Percentiles rank a stretch among this genome's conserved stretches.
Evolutionary conservation across 2,329 filamentous ascomycete species (phyloP).

Genomic region (Aureobasidium sp.): DNA sequence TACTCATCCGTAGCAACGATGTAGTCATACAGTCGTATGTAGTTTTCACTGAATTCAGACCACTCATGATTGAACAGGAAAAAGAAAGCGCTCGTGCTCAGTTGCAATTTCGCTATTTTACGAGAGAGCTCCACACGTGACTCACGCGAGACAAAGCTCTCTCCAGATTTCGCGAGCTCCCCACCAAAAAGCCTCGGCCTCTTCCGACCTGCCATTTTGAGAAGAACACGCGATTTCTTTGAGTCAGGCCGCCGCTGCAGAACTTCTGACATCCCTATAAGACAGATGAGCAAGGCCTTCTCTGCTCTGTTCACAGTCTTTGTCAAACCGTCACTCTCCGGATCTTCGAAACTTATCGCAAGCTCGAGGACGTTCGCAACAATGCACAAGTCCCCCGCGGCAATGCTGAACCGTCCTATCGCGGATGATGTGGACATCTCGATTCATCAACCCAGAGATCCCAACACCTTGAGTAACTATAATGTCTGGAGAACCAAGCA

Average conservation of each 20-base stretch:
- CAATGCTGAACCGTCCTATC: slow-evolving; percentile 15
- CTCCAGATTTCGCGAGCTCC: neutral
- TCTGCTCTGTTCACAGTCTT: neutral
- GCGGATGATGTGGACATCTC: slow-evolving; percentile 16
- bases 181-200: neutral
- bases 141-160: neutral
- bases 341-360: neutral
- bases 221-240: slow-evolving; percentile 7
- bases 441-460: slow-evolving; percentile 47
- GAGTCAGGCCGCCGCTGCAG: neutral
- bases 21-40: neutral
- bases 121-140: slow-evolving; percentile 11
- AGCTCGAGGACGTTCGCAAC: neutral
- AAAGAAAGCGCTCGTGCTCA: neutral
- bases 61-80: too few relatives aligned
- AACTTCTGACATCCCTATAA: neutral
- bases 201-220: slow-evolving; percentile 6
- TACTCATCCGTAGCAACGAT: neutral
- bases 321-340: neutral
- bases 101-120: neutral
- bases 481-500: slow-evolving; percentile 78
- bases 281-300: slow-evolving; percentile 4
- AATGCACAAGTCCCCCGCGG: slow-evolving; percentile 19
- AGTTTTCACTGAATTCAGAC: too few relatives aligned
- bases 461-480: slow-evolving; percentile 88